A percentile compares a stretch with the other conserved stretches of the same genome.
phyloP scores from a whole-genome alignment of 208 protist species.

The Trypanosoma rangeli region DNA sequence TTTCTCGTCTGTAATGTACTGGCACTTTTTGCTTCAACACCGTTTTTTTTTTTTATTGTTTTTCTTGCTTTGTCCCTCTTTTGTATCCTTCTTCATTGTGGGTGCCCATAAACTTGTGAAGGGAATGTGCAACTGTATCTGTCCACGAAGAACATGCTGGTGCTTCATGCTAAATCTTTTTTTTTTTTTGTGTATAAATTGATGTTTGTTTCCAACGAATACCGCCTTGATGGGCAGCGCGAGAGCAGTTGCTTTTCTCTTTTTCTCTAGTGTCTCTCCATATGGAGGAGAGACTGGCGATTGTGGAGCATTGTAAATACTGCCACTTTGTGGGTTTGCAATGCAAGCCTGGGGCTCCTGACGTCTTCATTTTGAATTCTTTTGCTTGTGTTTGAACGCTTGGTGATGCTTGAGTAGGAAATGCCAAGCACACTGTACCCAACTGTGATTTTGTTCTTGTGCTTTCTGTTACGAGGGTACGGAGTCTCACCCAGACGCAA shows the following conservation, averaged over 20 bases:
- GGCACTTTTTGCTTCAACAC: neutral
- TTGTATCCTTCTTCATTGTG: neutral
- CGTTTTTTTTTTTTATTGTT: constrained; percentile 7
- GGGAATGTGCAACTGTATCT: neutral
- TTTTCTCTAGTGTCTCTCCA: neutral
- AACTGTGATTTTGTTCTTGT: neutral
- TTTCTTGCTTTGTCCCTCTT: neutral
- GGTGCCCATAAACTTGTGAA: neutral
- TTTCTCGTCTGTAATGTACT: constrained; percentile 3
- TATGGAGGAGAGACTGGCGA: neutral
- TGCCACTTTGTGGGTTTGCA: neutral
- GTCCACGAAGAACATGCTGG: too few relatives aligned
- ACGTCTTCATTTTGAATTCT: constrained; percentile 3
- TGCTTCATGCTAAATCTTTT: neutral
- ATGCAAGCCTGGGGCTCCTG: neutral
- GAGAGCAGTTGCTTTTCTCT: neutral
- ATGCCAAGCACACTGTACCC: neutral
- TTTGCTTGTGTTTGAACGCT: neutral
- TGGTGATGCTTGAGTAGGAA: neutral
- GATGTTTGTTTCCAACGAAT: neutral
- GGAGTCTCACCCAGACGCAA: neutral
- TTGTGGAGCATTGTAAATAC: neutral
- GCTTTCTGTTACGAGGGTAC: neutral
- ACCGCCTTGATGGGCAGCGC: neutral
- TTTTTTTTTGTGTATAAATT: constrained; percentile 11